phyloP scores from a whole-genome alignment of 768 basidiomycete genomes.

The Leccinum longicurvipes region DNA sequence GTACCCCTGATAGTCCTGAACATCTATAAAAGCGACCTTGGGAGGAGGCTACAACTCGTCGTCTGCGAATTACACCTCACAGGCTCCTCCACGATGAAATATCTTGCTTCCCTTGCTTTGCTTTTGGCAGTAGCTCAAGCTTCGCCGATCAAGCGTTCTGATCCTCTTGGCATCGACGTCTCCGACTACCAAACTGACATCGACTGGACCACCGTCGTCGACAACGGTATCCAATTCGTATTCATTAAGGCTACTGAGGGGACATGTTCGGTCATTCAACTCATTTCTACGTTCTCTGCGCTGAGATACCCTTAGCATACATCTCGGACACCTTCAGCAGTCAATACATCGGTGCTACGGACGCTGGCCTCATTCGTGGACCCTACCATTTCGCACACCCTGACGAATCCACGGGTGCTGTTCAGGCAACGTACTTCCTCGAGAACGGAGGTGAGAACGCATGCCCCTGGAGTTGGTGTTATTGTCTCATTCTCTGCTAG shows the following conservation, averaged over 20 bases:
- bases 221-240: conserved; percentile 51
- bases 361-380: conserved; percentile 56
- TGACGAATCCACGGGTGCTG: conserved; percentile 48
- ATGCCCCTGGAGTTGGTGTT: not conserved
- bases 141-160: conserved; percentile 29
- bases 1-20: not conserved
- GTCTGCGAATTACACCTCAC: not conserved
- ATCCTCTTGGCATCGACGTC: conserved; percentile 53
- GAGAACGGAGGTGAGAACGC: conserved; percentile 45
- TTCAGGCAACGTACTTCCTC: conserved; percentile 59
- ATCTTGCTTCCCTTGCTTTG: conserved; percentile 13
- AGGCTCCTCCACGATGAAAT: conserved; percentile 17
- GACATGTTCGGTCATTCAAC: conserved; percentile 36
- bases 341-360: conserved; percentile 56
- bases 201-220: conserved; percentile 49
- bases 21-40: conserved; percentile 11
- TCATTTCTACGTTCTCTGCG: not conserved
- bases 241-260: conserved; percentile 72
- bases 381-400: conserved; percentile 62
- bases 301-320: conserved; percentile 17
- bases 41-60: not conserved
- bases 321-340: conserved; percentile 34
- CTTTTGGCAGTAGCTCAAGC: conserved; percentile 14
- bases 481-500: conserved; percentile 19
- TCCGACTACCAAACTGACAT: conserved; percentile 47